A percentile compares a stretch with the other conserved stretches of the same genome.
phyloP scores from a whole-genome alignment of 2,329 filamentous ascomycete genomes.

The Aspergillus novofumigatus region DNA sequence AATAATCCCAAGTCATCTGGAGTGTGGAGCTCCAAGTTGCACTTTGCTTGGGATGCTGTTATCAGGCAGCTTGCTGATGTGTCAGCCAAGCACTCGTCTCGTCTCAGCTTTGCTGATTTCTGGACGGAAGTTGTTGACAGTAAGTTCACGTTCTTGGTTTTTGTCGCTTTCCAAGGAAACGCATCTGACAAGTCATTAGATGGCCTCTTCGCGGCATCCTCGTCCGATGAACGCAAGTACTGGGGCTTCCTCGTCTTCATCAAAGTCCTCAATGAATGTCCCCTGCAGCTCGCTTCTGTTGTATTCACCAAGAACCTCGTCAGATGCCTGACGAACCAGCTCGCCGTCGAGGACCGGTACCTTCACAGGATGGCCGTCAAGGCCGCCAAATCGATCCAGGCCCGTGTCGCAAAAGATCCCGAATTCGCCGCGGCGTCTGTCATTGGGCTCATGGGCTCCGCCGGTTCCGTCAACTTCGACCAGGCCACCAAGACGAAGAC shows the following conservation, averaged over 20 bases:
- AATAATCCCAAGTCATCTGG: constrained; percentile 49
- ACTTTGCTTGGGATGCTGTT: constrained; percentile 84
- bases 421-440: constrained; percentile 59
- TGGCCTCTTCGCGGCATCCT: constrained; percentile 73
- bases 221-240: constrained; percentile 85
- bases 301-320: constrained; percentile 83
- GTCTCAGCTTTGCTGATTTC: constrained; percentile 63
- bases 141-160: constrained; percentile 50
- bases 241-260: constrained; percentile 87
- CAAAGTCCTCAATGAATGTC: constrained; percentile 59
- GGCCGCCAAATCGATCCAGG: constrained; percentile 67
- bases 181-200: constrained; percentile 50
- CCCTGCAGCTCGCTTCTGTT: constrained; percentile 48
- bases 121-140: constrained; percentile 85
- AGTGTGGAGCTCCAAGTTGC: constrained; percentile 73
- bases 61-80: constrained; percentile 45
- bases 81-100: constrained; percentile 31
- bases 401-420: constrained; percentile 59
- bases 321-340: constrained; percentile 76
- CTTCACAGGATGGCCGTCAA: constrained; percentile 75
- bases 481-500: constrained; percentile 81
- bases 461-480: constrained; percentile 77
- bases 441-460: constrained; percentile 62
- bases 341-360: constrained; percentile 71
- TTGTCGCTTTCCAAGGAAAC: background rate